These are phyloP conservation scores for Pseudocercospora cruenta DNA, from an alignment of 2,329 filamentous ascomycete species.

Conservation along the genomic window DNA sequence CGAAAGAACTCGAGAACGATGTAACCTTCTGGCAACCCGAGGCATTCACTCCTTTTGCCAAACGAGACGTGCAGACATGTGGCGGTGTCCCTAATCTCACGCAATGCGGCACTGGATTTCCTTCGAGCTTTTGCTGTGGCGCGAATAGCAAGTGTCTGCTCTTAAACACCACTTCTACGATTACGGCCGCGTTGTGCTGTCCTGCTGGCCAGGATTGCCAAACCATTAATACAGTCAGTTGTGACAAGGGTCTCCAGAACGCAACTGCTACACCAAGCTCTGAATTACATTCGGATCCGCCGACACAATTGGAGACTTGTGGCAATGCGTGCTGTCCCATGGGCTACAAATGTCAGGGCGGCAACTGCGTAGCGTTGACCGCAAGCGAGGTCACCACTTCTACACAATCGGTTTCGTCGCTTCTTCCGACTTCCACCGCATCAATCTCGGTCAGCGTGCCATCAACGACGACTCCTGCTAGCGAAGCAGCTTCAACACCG, in stretches of 20 bases:
- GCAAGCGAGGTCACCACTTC: slow-evolving; percentile 15
- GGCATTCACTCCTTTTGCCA: slow-evolving; percentile 26
- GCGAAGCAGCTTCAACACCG: slow-evolving; percentile 16
- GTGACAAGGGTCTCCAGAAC: slow-evolving; percentile 66
- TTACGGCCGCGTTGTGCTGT: slow-evolving; percentile 73
- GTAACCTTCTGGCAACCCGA: slow-evolving; percentile 24
- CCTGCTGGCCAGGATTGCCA: slow-evolving; percentile 61
- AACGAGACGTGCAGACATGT: slow-evolving; percentile 49
- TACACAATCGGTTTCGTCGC: neutral
- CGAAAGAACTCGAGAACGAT: slow-evolving; percentile 23
- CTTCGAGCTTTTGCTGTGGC: slow-evolving; percentile 70
- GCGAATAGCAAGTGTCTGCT: slow-evolving; percentile 58
- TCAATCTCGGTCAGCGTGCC: slow-evolving; percentile 5
- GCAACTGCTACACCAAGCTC: slow-evolving; percentile 59
- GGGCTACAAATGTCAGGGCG: slow-evolving; percentile 66
- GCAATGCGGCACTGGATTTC: slow-evolving; percentile 61
- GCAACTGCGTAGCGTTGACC: slow-evolving; percentile 58
- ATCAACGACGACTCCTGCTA: slow-evolving; percentile 49
- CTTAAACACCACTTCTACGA: slow-evolving; percentile 64
- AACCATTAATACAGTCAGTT: slow-evolving; percentile 66
- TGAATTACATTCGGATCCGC: slow-evolving; percentile 68
- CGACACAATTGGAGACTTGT: slow-evolving; percentile 60
- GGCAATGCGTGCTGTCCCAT: slow-evolving; percentile 69
- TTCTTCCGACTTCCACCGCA: slow-evolving; percentile 15
- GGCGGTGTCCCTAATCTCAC: slow-evolving; percentile 51